phyloP scores from a whole-genome alignment of 108 stramenopile genomes.

The Nitzschia putrida region DNA sequence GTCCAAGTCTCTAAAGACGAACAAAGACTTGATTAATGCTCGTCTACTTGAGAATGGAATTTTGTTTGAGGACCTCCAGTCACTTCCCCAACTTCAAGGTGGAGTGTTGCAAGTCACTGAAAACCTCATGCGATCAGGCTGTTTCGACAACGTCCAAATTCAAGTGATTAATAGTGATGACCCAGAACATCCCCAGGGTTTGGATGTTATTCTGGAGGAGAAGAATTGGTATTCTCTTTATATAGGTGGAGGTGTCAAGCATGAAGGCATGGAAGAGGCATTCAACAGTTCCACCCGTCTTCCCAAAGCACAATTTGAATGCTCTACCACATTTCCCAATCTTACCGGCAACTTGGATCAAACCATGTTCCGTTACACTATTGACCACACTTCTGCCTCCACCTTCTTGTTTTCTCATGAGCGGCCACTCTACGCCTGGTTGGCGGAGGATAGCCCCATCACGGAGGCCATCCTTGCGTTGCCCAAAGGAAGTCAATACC shows the following conservation, averaged over 20 bases:
- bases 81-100: slow-evolving; percentile 38
- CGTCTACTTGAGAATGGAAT: slow-evolving; percentile 72
- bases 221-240: slow-evolving; percentile 83
- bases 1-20: slow-evolving; percentile 38
- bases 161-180: slow-evolving; percentile 22
- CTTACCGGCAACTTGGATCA: slow-evolving; percentile 69
- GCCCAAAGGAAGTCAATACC: slow-evolving; percentile 46
- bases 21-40: slow-evolving; percentile 63
- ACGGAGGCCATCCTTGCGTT: slow-evolving; percentile 26
- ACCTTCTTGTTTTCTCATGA: slow-evolving; percentile 56
- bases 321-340: slow-evolving; percentile 60
- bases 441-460: slow-evolving; percentile 23
- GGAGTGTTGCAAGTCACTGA: slow-evolving; percentile 48
- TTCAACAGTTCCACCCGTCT: slow-evolving; percentile 28
- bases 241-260: slow-evolving; percentile 79
- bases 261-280: slow-evolving; percentile 51
- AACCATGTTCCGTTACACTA: slow-evolving; percentile 58
- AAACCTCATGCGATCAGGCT: slow-evolving; percentile 63
- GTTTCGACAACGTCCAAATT: slow-evolving; percentile 70
- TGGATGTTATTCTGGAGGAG: slow-evolving; percentile 68
- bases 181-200: slow-evolving; percentile 25
- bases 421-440: slow-evolving; percentile 64
- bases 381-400: slow-evolving; percentile 67
- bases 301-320: slow-evolving; percentile 83
- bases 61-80: slow-evolving; percentile 52